phyloP scores from a whole-genome alignment of 2,329 filamentous ascomycete genomes.

The Metarhizium anisopliae region DNA sequence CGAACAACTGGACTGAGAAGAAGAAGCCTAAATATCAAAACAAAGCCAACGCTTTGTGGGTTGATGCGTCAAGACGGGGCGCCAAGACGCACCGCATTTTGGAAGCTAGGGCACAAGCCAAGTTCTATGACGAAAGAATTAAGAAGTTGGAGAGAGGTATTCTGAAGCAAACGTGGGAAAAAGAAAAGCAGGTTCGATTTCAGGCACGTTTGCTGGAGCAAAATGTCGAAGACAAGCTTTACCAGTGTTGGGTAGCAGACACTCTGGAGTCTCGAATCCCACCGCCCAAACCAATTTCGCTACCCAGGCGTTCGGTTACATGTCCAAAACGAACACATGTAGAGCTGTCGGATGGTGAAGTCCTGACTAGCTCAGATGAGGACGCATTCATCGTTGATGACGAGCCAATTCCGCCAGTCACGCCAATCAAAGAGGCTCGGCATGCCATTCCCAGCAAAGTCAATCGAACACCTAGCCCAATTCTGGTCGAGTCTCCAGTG shows the following conservation, averaged over 20 bases:
- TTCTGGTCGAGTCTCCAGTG: conserved; percentile 12
- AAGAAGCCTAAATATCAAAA: conserved; percentile 46
- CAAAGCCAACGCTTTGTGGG: conserved; percentile 56
- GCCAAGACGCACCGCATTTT: conserved; percentile 30
- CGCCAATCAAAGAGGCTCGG: background rate
- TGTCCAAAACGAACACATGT: conserved; percentile 14
- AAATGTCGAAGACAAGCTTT: conserved; percentile 45
- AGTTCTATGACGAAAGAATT: conserved; percentile 41
- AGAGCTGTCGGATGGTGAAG: conserved; percentile 28
- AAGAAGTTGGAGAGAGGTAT: conserved; percentile 46
- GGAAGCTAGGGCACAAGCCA: conserved; percentile 31
- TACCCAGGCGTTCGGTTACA: conserved; percentile 11
- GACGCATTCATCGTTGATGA: conserved; percentile 39
- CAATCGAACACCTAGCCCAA: conserved; percentile 1
- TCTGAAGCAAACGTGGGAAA: conserved; percentile 40
- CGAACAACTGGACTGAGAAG: conserved; percentile 46
- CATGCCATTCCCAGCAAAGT: background rate
- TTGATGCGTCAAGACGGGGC: conserved; percentile 35
- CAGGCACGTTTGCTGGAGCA: conserved; percentile 30
- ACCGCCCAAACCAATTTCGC: conserved; percentile 25
- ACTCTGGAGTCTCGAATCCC: conserved; percentile 32
- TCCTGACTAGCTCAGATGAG: conserved; percentile 41
- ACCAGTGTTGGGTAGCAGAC: conserved; percentile 40
- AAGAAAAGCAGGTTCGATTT: conserved; percentile 38
- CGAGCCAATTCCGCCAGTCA: background rate